phyloP scores from a whole-genome alignment of 345 rosid genomes.

The Viola odorata region DNA sequence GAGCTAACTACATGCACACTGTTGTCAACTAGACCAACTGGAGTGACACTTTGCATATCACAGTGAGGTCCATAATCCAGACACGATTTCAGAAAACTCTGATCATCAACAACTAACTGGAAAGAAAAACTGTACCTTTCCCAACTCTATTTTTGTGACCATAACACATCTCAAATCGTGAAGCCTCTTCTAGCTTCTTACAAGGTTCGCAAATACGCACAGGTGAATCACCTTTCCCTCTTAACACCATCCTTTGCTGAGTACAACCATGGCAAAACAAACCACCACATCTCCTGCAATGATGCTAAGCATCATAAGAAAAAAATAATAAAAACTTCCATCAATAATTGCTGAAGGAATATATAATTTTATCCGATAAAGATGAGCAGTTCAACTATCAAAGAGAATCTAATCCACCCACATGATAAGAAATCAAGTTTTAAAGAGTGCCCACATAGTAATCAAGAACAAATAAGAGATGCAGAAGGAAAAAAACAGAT shows the following conservation, averaged over 20 bases:
- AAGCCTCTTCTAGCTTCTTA: conserved; percentile 84
- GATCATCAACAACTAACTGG: not conserved
- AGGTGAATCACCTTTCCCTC: conserved; percentile 89
- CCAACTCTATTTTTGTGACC: conserved; percentile 51
- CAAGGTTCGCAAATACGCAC: conserved; percentile 94
- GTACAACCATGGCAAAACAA: conserved; percentile 75
- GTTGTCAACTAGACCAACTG: too few relatives aligned
- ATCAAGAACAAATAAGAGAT: not conserved
- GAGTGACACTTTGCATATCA: too few relatives aligned
- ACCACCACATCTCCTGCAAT: conserved; percentile 96
- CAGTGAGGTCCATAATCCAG: not conserved
- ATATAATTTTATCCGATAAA: not conserved
- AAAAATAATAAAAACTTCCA: not conserved
- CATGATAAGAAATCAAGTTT: not conserved
- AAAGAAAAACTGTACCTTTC: conserved; percentile 38
- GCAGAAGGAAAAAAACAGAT: not conserved
- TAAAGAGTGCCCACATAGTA: not conserved
- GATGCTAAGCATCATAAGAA: conserved; percentile 52
- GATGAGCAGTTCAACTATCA: not conserved
- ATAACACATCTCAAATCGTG: conserved; percentile 76
- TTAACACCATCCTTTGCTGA: conserved; percentile 65
- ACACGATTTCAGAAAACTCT: not conserved
- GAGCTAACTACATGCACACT: too few relatives aligned
- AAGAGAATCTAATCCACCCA: not conserved
- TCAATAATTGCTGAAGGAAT: not conserved